Conservation (phyloP, 139 green algal species). For the Auxenochlorella pyrenoidosa region DNA sequence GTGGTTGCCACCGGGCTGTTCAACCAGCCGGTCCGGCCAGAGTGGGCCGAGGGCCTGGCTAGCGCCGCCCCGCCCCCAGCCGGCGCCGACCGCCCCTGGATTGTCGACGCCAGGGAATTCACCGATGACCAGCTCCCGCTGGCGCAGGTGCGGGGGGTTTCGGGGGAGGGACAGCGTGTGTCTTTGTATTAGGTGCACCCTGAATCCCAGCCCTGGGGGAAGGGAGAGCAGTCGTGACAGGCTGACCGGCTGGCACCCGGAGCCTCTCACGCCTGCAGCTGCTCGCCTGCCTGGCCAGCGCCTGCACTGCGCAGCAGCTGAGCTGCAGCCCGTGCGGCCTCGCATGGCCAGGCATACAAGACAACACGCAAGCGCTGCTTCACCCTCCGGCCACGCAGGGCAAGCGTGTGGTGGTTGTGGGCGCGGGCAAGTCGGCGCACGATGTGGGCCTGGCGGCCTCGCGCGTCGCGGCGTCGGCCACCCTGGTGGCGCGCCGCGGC, state of each 20-base stretch:
- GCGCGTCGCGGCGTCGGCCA: conserved; percentile 3
- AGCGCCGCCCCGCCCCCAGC: background rate
- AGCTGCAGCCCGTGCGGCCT: too few relatives aligned
- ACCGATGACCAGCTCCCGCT: background rate
- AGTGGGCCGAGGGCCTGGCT: background rate
- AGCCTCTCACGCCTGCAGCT: too few relatives aligned
- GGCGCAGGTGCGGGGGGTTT: background rate
- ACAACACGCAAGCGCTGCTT: too few relatives aligned
- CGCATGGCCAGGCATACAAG: too few relatives aligned
- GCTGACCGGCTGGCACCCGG: too few relatives aligned
- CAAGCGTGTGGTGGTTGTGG: conserved; percentile 15
- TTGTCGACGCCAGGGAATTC: conserved; percentile 19
- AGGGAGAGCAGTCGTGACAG: too few relatives aligned
- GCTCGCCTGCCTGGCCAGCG: too few relatives aligned
- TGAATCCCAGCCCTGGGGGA: too few relatives aligned
- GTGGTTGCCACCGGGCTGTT: conserved; percentile 23
- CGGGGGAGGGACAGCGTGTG: background rate
- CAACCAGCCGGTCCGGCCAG: background rate
- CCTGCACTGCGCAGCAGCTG: too few relatives aligned
- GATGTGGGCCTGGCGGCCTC: background rate
- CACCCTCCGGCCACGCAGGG: too few relatives aligned
- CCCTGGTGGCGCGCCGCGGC: conserved; percentile 4
- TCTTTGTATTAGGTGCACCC: too few relatives aligned
- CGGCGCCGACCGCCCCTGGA: background rate
- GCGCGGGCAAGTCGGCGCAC: conserved; percentile 15